phyloP scores from a whole-genome alignment of 2,329 filamentous ascomycete genomes.

The Incumbomyces lentus region DNA sequence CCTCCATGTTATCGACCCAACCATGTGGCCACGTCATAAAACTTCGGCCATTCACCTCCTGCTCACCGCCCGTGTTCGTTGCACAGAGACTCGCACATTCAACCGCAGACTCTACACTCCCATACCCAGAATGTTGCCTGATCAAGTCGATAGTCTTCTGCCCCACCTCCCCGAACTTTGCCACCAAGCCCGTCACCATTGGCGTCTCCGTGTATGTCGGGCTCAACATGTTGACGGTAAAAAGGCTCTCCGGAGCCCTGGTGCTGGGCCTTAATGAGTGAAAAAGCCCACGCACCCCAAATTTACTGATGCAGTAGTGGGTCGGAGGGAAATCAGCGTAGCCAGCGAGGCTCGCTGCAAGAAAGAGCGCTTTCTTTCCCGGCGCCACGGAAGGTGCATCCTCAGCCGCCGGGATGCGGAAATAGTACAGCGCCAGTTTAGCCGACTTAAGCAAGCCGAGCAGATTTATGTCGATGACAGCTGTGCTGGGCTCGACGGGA shows the following conservation, averaged over 20 bases:
- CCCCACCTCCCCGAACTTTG: not conserved
- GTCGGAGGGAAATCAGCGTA: conserved; percentile 27
- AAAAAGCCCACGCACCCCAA: conserved; percentile 37
- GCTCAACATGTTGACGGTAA: conserved; percentile 39
- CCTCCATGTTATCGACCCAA: conserved; percentile 3
- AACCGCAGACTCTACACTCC: not conserved
- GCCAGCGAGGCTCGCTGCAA: conserved; percentile 11
- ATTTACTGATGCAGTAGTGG: conserved; percentile 37
- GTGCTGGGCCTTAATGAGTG: conserved; percentile 29
- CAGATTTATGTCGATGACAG: conserved; percentile 3
- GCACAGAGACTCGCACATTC: conserved; percentile 1
- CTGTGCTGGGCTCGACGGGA: conserved; percentile 8
- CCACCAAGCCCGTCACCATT: not conserved
- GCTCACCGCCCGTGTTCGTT: not conserved
- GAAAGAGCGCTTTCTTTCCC: conserved; percentile 6
- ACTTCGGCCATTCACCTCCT: conserved; percentile 1
- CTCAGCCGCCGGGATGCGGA: not conserved
- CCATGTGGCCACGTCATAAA: conserved; percentile 5
- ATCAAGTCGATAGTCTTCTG: not conserved
- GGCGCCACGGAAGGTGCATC: not conserved
- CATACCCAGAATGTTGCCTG: not conserved
- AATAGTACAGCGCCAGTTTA: conserved; percentile 5
- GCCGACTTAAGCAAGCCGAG: conserved; percentile 1
- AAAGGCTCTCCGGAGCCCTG: conserved; percentile 27
- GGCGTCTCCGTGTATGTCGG: conserved; percentile 27